phyloP scores from a whole-genome alignment of 495 filamentous ascomycete genomes.

The Lasiosphaeria hispida region DNA sequence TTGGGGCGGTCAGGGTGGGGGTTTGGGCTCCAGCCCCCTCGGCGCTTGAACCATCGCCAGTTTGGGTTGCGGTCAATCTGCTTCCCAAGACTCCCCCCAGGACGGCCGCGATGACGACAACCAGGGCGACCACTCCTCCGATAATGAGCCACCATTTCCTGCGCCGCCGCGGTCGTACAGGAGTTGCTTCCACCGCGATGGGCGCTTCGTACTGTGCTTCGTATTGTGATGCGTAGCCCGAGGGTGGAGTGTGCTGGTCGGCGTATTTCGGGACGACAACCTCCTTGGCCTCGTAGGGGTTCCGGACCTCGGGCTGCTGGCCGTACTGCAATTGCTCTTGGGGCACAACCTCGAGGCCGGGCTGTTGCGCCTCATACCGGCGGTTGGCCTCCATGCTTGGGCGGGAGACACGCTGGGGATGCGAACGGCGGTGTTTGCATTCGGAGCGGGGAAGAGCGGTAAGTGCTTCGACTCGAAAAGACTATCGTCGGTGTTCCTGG shows the following conservation, averaged over 20 bases:
- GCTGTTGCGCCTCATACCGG: neutral
- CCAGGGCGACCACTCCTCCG: constrained; percentile 3
- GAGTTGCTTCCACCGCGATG: too few species aligned
- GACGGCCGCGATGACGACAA: constrained; percentile 12
- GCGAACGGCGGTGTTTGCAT: too few species aligned
- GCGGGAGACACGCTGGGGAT: too few species aligned
- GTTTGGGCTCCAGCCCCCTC: neutral
- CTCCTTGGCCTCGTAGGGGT: neutral
- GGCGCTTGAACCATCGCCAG: neutral
- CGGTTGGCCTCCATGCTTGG: neutral
- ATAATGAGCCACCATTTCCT: constrained; percentile 11
- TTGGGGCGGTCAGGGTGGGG: neutral
- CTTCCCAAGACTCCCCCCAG: constrained; percentile 18
- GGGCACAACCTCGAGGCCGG: constrained; percentile 9
- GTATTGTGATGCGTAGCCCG: neutral
- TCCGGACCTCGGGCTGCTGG: neutral
- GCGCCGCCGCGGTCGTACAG: neutral
- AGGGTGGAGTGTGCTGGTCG: neutral
- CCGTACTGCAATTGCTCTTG: neutral
- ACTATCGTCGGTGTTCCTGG: too few species aligned
- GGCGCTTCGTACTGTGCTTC: neutral
- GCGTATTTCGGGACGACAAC: neutral
- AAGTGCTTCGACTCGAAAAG: too few species aligned
- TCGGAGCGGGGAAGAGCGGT: too few species aligned
- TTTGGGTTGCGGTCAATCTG: neutral